phyloP scores from a whole-genome alignment of 495 filamentous ascomycete species.

The Talaromyces nanjingensis region DNA sequence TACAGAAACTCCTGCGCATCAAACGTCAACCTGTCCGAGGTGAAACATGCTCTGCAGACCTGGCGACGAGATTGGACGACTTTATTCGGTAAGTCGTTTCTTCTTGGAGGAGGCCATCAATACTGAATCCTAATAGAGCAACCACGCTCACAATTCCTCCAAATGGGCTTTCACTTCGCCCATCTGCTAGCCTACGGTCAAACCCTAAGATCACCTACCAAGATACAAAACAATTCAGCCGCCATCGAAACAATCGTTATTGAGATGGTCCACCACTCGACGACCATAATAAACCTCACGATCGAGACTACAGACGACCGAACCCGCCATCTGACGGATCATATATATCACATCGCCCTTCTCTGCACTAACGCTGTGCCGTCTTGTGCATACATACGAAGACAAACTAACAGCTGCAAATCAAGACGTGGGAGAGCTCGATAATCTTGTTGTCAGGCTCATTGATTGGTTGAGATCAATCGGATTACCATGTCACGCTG shows the following conservation, averaged over 20 bases:
- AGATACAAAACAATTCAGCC: conserved; percentile 11
- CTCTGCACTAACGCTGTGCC: conserved; percentile 34
- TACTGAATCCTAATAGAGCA: conserved; percentile 22
- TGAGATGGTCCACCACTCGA: conserved; percentile 38
- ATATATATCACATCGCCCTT: conserved; percentile 47
- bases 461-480: conserved; percentile 37
- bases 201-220: conserved; percentile 29
- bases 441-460: conserved; percentile 25
- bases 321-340: conserved; percentile 38
- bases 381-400: conserved; percentile 31
- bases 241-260: conserved; percentile 26
- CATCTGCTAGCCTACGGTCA: conserved; percentile 36
- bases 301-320: conserved; percentile 41
- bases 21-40: conserved; percentile 26
- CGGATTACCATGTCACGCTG: conserved; percentile 37
- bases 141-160: conserved; percentile 39
- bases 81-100: conserved; percentile 25
- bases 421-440: conserved; percentile 24
- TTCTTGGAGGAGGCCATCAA: neutral
- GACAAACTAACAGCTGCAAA: conserved; percentile 17
- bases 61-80: conserved; percentile 37
- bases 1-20: conserved; percentile 19
- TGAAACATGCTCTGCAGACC: conserved; percentile 24
- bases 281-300: conserved; percentile 32
- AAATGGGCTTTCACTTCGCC: conserved; percentile 42